Conservation (phyloP, 1,139 yeast genomes). For the Yarrowia galli region DNA sequence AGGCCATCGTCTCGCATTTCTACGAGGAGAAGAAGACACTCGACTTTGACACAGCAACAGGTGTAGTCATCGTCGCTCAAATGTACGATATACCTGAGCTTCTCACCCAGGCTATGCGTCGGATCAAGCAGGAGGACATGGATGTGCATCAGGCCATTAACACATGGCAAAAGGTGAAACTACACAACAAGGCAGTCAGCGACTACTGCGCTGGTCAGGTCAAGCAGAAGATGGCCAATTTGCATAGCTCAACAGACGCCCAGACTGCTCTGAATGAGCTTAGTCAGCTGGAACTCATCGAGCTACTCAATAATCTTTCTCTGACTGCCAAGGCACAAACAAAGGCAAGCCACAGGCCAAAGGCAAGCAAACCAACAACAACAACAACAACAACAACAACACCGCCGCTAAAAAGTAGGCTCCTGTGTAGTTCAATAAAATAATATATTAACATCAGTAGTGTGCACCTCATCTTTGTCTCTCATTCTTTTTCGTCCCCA, state of each 20-base stretch:
- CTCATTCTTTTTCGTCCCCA: conserved; percentile 4
- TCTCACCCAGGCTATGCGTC: neutral
- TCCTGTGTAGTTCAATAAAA: conserved; percentile 2
- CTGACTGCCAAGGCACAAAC: neutral
- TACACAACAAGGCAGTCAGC: neutral
- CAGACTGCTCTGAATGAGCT: neutral
- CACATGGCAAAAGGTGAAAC: neutral
- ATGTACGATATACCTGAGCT: conserved; percentile 2
- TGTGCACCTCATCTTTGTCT: conserved; percentile 5
- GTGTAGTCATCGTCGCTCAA: neutral
- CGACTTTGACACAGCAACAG: neutral
- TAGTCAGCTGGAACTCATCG: neutral
- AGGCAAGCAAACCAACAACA: neutral
- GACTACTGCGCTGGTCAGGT: neutral
- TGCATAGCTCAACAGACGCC: neutral
- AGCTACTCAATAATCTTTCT: neutral
- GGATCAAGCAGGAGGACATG: conserved; percentile 1
- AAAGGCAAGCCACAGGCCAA: neutral
- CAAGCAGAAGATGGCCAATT: neutral
- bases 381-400: neutral
- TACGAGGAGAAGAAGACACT: neutral
- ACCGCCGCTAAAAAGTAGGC: neutral
- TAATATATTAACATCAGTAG: conserved; percentile 25
- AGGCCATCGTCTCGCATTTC: neutral
- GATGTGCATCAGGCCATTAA: neutral